These are phyloP conservation scores for Xylariaceae sp. DNA, from an alignment of 2,329 filamentous ascomycete species.

Conservation along the genomic window DNA sequence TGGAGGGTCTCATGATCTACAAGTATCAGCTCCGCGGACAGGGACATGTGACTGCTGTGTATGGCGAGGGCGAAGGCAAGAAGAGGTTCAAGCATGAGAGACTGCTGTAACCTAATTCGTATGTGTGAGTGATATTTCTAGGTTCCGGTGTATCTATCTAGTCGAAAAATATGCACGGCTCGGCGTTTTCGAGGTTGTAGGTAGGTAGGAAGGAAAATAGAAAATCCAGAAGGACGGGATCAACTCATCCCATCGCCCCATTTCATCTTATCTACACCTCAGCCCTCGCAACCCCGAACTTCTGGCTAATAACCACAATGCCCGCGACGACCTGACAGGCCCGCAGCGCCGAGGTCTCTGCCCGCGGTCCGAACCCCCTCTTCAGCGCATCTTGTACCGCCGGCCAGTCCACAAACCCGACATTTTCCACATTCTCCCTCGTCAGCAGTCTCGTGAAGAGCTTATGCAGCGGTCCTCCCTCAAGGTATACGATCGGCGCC, in stretches of 20 bases:
- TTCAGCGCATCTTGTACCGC: neutral
- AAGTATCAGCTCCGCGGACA: slow-evolving; percentile 86
- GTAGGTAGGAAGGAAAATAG: too few relatives aligned
- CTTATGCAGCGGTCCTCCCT: slow-evolving; percentile 1
- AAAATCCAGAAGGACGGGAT: too few relatives aligned
- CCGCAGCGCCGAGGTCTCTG: neutral
- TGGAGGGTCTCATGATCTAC: slow-evolving; percentile 94
- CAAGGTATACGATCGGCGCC: neutral
- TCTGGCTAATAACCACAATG: neutral
- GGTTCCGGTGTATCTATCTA: too few relatives aligned
- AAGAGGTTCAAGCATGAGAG: slow-evolving; percentile 55
- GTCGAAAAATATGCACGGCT: neutral
- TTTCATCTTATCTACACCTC: neutral
- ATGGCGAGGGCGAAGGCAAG: slow-evolving; percentile 59
- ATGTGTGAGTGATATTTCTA: neutral
- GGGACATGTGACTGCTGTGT: slow-evolving; percentile 76
- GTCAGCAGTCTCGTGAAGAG: neutral
- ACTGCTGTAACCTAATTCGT: slow-evolving; percentile 24
- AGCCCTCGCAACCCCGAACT: neutral
- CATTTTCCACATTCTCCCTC: neutral
- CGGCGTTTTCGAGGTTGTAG: too few relatives aligned
- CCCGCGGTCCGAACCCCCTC: neutral
- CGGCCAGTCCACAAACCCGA: neutral
- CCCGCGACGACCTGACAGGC: neutral
- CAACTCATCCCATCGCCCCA: too few relatives aligned